Conservation (phyloP, 345 rosid genomes). For the Ceriops decandra region DNA sequence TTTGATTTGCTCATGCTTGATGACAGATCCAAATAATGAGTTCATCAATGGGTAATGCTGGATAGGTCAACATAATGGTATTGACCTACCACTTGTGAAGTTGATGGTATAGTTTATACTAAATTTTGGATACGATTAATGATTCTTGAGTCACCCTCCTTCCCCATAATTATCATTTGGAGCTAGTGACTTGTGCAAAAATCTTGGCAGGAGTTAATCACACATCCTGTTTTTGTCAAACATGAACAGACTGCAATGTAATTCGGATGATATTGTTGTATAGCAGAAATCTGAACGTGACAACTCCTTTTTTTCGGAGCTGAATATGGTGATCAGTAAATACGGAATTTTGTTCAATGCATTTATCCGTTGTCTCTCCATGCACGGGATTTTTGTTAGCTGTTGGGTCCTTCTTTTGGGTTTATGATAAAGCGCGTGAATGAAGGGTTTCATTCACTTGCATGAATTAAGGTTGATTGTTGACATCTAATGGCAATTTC, state of each 20-base stretch:
- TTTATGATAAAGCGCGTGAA: too few relatives aligned
- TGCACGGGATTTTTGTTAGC: too few relatives aligned
- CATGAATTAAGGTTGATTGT: too few relatives aligned
- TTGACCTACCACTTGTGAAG: neutral
- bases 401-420: too few relatives aligned
- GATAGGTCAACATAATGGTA: neutral
- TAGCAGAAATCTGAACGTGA: constrained; percentile 10
- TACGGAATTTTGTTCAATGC: too few relatives aligned
- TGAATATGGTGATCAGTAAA: neutral
- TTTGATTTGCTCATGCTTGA: neutral
- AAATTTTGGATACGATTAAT: neutral
- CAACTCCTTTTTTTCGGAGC: neutral
- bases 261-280: constrained; percentile 27
- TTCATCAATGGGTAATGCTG: constrained; percentile 21
- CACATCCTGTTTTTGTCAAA: constrained; percentile 7
- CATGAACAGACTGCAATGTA: constrained; percentile 12
- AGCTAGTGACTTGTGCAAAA: neutral
- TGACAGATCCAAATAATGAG: constrained; percentile 57
- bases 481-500: too few relatives aligned
- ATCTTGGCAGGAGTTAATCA: neutral
- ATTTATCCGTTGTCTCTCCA: too few relatives aligned
- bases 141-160: constrained; percentile 1
- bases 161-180: neutral
- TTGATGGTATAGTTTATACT: constrained; percentile 16
- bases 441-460: too few relatives aligned